Evolutionary conservation across 805 yeast species (phyloP).

Genomic region (Starmerella sirachaensis): DNA sequence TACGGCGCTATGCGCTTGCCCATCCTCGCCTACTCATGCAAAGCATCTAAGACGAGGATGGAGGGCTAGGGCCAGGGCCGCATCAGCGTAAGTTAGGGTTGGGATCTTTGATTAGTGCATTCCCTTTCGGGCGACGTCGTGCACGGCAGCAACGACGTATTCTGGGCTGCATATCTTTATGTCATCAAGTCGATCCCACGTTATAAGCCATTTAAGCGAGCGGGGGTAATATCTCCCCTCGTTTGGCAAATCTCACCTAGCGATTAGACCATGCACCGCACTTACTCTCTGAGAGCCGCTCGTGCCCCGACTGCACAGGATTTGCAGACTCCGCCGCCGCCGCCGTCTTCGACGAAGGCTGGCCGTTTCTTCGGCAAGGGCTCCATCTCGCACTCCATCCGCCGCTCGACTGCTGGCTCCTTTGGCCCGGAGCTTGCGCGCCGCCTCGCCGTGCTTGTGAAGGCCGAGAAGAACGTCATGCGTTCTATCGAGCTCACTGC

Average conservation of each 20-base stretch:
- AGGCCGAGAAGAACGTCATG: slow-evolving; percentile 93
- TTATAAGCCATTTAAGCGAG: slow-evolving; percentile 17
- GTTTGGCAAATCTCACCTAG: not conserved
- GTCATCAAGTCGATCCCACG: slow-evolving; percentile 13
- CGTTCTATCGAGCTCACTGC: slow-evolving; percentile 88
- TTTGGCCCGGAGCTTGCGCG: slow-evolving; percentile 92
- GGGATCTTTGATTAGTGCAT: slow-evolving; percentile 18
- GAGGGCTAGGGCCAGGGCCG: too few species aligned
- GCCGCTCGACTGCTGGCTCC: slow-evolving; percentile 79
- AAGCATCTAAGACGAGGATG: too few species aligned
- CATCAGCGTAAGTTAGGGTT: not conserved
- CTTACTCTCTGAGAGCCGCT: slow-evolving; percentile 86
- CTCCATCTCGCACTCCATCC: slow-evolving; percentile 33
- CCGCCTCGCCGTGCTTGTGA: slow-evolving; percentile 80
- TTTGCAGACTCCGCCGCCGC: slow-evolving; percentile 88
- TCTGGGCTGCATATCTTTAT: slow-evolving; percentile 16
- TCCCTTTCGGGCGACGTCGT: slow-evolving; percentile 19
- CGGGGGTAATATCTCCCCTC: not conserved
- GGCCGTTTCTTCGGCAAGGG: slow-evolving; percentile 84
- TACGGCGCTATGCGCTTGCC: too few species aligned
- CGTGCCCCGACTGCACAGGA: slow-evolving; percentile 98
- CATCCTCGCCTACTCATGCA: too few species aligned
- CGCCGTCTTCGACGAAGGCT: slow-evolving; percentile 75
- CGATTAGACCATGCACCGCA: slow-evolving; percentile 69
- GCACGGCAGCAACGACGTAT: slow-evolving; percentile 18